These are phyloP conservation scores for Ceratobasidium sp. DNA, from an alignment of 1,284 basidiomycete genomes.

Conservation along the genomic window DNA sequence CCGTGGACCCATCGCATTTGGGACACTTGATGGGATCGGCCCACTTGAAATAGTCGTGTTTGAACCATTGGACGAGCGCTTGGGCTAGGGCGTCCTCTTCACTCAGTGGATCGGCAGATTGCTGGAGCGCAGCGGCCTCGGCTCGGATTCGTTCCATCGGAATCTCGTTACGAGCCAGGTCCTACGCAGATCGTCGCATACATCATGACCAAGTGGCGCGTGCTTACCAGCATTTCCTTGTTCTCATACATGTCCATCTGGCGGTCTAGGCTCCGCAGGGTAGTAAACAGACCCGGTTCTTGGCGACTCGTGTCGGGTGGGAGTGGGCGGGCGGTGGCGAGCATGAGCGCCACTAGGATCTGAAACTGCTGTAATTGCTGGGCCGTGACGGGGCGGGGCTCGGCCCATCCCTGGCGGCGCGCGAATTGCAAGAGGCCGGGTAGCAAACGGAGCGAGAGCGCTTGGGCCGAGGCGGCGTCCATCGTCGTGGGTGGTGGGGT, in stretches of 20 bases:
- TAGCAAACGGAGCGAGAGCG: background rate
- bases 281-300: slow-evolving; percentile 9
- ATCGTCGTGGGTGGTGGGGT: slow-evolving; percentile 1
- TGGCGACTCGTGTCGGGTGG: background rate
- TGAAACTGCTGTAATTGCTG: slow-evolving; percentile 7
- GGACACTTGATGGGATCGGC: slow-evolving; percentile 54
- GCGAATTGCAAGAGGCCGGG: slow-evolving; percentile 2
- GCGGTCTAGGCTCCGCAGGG: slow-evolving; percentile 39
- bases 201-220: background rate
- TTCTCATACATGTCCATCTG: slow-evolving; percentile 44
- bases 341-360: slow-evolving; percentile 1
- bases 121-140: slow-evolving; percentile 41
- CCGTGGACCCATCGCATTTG: slow-evolving; percentile 47
- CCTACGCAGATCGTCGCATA: slow-evolving; percentile 37
- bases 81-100: slow-evolving; percentile 49
- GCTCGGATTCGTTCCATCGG: slow-evolving; percentile 43
- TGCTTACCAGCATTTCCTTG: slow-evolving; percentile 39
- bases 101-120: slow-evolving; percentile 37
- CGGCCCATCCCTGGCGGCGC: slow-evolving; percentile 9
- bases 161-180: slow-evolving; percentile 43
- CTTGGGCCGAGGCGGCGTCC: slow-evolving; percentile 23
- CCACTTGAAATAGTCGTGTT: slow-evolving; percentile 53
- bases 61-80: slow-evolving; percentile 55
- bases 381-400: background rate
- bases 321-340: background rate